These are phyloP conservation scores for Acephala macrosclerotiorum DNA, from an alignment of 2,329 filamentous ascomycete genomes.

Conservation along the genomic window DNA sequence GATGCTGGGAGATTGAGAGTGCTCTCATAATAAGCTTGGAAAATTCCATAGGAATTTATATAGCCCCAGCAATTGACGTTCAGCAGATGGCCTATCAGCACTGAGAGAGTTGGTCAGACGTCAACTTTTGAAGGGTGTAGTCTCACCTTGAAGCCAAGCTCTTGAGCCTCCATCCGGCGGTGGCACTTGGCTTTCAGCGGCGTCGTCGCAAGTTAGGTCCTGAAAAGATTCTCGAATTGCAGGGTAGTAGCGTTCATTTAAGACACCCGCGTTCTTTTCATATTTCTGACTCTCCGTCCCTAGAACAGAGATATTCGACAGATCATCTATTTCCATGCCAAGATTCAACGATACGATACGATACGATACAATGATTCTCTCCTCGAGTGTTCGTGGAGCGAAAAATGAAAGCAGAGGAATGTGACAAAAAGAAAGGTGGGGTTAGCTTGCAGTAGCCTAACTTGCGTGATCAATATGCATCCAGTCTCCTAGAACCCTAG, in stretches of 20 bases:
- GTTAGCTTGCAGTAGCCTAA: constrained; percentile 6
- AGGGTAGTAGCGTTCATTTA: background rate
- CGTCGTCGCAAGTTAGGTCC: background rate
- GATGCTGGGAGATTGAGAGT: constrained; percentile 58
- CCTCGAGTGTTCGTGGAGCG: too few species aligned
- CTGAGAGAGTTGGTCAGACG: background rate
- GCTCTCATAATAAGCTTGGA: constrained; percentile 63
- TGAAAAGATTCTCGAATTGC: background rate
- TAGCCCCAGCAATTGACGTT: constrained; percentile 11
- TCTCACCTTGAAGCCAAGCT: constrained; percentile 7
- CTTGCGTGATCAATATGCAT: constrained; percentile 2
- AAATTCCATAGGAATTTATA: constrained; percentile 44
- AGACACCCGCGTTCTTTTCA: background rate
- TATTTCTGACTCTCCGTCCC: background rate
- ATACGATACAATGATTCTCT: background rate
- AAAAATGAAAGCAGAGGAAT: background rate
- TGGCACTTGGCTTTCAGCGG: background rate
- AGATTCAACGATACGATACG: background rate
- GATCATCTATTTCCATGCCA: constrained; percentile 1
- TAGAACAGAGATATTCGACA: background rate
- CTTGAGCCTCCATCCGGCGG: background rate
- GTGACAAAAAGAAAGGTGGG: background rate
- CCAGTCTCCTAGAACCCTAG: background rate
- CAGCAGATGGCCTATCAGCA: constrained; percentile 10
- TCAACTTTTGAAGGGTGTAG: too few species aligned